A percentile compares a stretch with the other conserved stretches of the same genome.
phyloP scores from a whole-genome alignment of 805 yeast genomes.

The Yamadazyma sp. region DNA sequence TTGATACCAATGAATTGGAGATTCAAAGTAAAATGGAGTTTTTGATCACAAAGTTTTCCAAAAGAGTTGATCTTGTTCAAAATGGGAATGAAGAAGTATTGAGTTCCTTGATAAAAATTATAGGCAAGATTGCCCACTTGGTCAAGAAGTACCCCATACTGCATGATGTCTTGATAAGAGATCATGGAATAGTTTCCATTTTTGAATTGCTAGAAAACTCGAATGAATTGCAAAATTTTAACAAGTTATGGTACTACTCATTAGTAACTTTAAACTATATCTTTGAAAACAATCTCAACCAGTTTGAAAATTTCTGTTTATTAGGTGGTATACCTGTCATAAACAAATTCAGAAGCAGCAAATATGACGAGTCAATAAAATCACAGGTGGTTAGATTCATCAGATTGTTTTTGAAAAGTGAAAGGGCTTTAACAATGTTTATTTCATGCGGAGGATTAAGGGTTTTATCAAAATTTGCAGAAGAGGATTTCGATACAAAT shows the following conservation, averaged over 20 bases:
- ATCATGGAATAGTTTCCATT: slow-evolving; percentile 39
- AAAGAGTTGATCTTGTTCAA: slow-evolving; percentile 28
- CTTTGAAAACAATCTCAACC: slow-evolving; percentile 26
- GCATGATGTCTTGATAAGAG: slow-evolving; percentile 38
- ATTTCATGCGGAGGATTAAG: slow-evolving; percentile 46
- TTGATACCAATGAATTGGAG: slow-evolving; percentile 41
- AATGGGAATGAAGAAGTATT: slow-evolving; percentile 29
- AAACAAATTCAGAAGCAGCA: slow-evolving; percentile 32
- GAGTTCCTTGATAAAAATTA: slow-evolving; percentile 28
- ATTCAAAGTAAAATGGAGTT: slow-evolving; percentile 39
- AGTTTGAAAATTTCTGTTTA: slow-evolving; percentile 40
- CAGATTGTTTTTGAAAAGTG: slow-evolving; percentile 29
- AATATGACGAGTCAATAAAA: slow-evolving; percentile 29
- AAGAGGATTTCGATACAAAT: slow-evolving; percentile 40
- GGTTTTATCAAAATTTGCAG: slow-evolving; percentile 42
- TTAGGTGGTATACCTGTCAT: slow-evolving; percentile 43
- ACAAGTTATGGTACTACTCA: slow-evolving; percentile 36
- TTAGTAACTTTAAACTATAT: slow-evolving; percentile 33
- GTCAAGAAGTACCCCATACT: slow-evolving; percentile 38
- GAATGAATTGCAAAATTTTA: slow-evolving; percentile 28
- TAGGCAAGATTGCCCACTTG: slow-evolving; percentile 36
- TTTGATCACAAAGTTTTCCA: slow-evolving; percentile 29
- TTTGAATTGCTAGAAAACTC: slow-evolving; percentile 37
- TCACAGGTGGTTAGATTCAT: slow-evolving; percentile 37
- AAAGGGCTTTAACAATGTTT: slow-evolving; percentile 35